Conservation (phyloP, 148 eudicot genomes). For the Cornus controversa region DNA sequence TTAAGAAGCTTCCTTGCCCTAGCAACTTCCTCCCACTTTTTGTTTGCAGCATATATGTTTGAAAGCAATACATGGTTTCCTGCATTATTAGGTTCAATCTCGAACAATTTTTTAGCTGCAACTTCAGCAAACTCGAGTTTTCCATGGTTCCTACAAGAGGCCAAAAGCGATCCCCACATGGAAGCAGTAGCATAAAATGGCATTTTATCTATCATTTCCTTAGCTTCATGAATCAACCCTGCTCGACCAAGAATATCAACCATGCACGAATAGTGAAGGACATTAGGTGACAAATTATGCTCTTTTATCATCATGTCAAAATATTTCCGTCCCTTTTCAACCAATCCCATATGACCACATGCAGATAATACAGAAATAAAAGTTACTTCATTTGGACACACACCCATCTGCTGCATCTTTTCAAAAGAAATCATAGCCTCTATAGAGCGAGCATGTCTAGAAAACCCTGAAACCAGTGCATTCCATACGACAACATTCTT, state of each 20-base stretch:
- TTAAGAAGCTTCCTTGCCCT: constrained; percentile 49
- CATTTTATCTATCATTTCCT: constrained; percentile 54
- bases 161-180: constrained; percentile 80
- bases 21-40: constrained; percentile 68
- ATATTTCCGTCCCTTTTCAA: constrained; percentile 52
- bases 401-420: constrained; percentile 75
- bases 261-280: constrained; percentile 68
- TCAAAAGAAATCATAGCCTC: constrained; percentile 71
- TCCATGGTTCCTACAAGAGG: constrained; percentile 54
- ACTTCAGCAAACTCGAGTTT: constrained; percentile 64
- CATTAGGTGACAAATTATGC: constrained; percentile 49
- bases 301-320: constrained; percentile 51
- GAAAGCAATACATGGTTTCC: constrained; percentile 82
- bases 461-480: constrained; percentile 76
- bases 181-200: constrained; percentile 76
- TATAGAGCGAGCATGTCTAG: constrained; percentile 61
- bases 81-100: constrained; percentile 67
- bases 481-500: constrained; percentile 65
- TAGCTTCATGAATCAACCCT: constrained; percentile 63
- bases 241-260: constrained; percentile 77
- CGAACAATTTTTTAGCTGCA: constrained; percentile 69
- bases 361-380: constrained; percentile 65
- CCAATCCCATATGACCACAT: constrained; percentile 75
- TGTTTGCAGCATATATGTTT: constrained; percentile 60
- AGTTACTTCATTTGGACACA: constrained; percentile 71